Percentiles rank a stretch among this genome's conserved stretches.
Evolutionary conservation across 2,329 filamentous ascomycete species (phyloP).

Genomic region (Teratosphaeria zuluensis): DNA sequence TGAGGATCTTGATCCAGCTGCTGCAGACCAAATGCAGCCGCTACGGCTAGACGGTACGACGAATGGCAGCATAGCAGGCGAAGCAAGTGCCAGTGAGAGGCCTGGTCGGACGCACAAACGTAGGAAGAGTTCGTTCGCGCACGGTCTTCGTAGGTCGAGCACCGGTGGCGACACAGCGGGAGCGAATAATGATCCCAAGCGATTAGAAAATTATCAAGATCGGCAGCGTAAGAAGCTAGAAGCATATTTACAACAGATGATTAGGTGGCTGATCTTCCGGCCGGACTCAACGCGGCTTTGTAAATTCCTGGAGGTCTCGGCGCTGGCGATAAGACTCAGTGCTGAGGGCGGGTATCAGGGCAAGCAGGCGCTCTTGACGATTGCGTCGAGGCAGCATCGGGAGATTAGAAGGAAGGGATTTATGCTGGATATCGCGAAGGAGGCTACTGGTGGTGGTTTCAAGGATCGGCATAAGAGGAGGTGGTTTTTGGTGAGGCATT

Average conservation of each 20-base stretch:
- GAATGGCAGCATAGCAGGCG: conserved; percentile 35
- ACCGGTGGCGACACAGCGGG: conserved; percentile 29
- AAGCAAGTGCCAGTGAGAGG: conserved; percentile 53
- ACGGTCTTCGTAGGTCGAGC: conserved; percentile 52
- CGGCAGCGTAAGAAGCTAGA: conserved; percentile 78
- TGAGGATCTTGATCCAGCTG: conserved; percentile 27
- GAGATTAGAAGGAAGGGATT: conserved; percentile 20
- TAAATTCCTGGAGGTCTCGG: conserved; percentile 90
- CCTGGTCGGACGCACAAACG: conserved; percentile 27
- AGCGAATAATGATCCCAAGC: conserved; percentile 24
- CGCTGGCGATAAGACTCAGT: conserved; percentile 82
- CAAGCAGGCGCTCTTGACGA: conserved; percentile 89
- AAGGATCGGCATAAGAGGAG: conserved; percentile 79
- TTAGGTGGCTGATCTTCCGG: conserved; percentile 92
- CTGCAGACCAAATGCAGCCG: background rate
- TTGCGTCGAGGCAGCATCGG: conserved; percentile 68
- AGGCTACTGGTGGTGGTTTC: conserved; percentile 28
- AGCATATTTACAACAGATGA: conserved; percentile 84
- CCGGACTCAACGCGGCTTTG: conserved; percentile 92
- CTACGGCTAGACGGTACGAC: background rate
- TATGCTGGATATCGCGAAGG: conserved; percentile 2
- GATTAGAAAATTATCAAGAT: conserved; percentile 57
- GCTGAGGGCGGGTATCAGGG: conserved; percentile 96
- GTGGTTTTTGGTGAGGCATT: conserved; percentile 97
- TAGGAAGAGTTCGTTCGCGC: conserved; percentile 46